Evolutionary conservation across 169 alveolate genomes (phyloP).

Genomic region (Plasmodium malariae): DNA sequence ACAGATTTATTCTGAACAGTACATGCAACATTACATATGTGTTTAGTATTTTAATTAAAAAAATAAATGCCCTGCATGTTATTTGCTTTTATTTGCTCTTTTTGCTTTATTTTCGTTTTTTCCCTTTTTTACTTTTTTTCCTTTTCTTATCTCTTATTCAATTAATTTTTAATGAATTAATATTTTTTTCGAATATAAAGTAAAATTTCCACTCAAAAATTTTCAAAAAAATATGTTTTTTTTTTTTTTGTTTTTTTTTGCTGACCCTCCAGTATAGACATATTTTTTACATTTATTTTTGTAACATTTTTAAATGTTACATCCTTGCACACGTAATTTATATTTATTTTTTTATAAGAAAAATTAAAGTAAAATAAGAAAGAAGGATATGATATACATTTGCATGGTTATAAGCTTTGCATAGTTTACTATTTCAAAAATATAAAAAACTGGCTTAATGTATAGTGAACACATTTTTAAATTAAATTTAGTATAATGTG

Average conservation of each 20-base stretch:
- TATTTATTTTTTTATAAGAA: constrained; percentile 19
- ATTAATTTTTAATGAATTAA: constrained; percentile 18
- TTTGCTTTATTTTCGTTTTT: constrained; percentile 17
- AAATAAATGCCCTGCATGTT: constrained; percentile 18
- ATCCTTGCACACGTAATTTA: constrained; percentile 58
- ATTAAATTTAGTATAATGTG: constrained; percentile 15
- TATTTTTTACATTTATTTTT: constrained; percentile 1
- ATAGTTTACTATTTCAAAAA: constrained; percentile 6
- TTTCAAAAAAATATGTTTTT: neutral
- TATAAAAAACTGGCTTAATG: constrained; percentile 6
- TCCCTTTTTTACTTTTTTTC: neutral
- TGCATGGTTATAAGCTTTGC: constrained; percentile 8
- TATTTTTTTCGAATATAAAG: constrained; percentile 22
- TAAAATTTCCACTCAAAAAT: constrained; percentile 1
- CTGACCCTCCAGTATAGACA: constrained; percentile 20
- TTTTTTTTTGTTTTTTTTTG: neutral
- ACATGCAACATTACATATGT: constrained; percentile 9
- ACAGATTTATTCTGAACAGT: constrained; percentile 68
- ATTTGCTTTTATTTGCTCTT: constrained; percentile 32
- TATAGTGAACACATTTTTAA: constrained; percentile 12
- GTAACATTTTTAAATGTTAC: constrained; percentile 43
- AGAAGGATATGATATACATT: neutral
- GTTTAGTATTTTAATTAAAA: constrained; percentile 20
- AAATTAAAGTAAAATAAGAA: constrained; percentile 31
- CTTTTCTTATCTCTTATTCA: neutral